Evolutionary conservation across 2,329 filamentous ascomycete species (phyloP), one percentile per base, ranked within the genome.

Genomic region (Trichoderma sp.): DNA sequence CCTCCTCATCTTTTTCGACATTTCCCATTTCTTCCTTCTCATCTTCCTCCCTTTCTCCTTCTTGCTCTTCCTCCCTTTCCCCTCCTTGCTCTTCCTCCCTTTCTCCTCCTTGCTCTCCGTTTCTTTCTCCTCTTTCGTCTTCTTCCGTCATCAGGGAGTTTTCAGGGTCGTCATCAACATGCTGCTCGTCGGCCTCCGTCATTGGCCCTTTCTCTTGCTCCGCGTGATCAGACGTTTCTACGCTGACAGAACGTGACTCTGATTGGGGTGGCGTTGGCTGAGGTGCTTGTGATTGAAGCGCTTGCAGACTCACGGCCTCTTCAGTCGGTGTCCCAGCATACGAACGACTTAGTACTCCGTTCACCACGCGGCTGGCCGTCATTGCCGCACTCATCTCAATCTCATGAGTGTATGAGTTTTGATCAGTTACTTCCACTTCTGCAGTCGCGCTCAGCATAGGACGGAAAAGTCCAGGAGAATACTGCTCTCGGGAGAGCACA

Each of bases 251-350:
- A 25, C 50, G 52, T 32, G 63, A 54, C 53, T 54, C 64, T 12
- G 64, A 54, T n/a, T 27, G 15, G 27, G 64, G 57, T 2, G 64
- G 57, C 12, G 64, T 61, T 8, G 35, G 27, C 19, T 54, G 64
- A 54, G 52, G 45, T 10, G 45, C 25, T n/a, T 67, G 64, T 27
- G 64, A 59, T 25, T 67, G 64, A 42, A 39, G 45, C 5, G 32
- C n/a, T 27, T 64, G 58, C 19, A 58, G 32, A 39, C 58, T 35
- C n/a, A 42, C 27, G 6, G 12, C 59, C 17, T n/a, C 19, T n/a
- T 67, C 50, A 27, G 35, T 50, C 37, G 58, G 58, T 13, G 27
- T 56, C 32, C 35, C 35, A 12, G 22, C 29, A 19, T 67, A 45
- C 22, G 50, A 22, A n/a, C 32, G 48, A 29, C 39, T 32, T 4